A percentile compares a stretch with the other conserved stretches of the same genome.
phyloP scores from a whole-genome alignment of 2,329 filamentous ascomycete species.

The Esteya vermicola region DNA sequence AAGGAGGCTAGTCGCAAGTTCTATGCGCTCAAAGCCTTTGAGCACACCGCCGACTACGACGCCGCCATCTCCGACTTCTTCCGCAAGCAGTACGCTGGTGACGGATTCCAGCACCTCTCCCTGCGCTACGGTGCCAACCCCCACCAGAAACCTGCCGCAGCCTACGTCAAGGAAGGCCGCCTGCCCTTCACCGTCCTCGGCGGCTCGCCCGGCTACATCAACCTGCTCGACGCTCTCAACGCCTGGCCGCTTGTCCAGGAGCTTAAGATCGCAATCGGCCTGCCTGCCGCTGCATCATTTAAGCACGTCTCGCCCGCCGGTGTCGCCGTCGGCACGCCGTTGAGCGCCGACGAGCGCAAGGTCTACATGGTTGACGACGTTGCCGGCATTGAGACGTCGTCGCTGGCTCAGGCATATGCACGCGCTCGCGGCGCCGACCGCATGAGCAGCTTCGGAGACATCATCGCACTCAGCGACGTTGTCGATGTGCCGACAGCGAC shows the following conservation, averaged over 20 bases:
- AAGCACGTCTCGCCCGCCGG: constrained; percentile 98
- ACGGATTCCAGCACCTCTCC: constrained; percentile 67
- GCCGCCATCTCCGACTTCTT: constrained; percentile 92
- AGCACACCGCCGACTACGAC: constrained; percentile 96
- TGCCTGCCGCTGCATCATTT: constrained; percentile 90
- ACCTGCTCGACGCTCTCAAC: constrained; percentile 90
- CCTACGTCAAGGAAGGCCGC: constrained; percentile 56
- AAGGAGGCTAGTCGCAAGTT: constrained; percentile 71
- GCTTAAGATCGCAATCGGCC: constrained; percentile 73
- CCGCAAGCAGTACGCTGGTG: constrained; percentile 85
- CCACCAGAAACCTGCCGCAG: constrained; percentile 91
- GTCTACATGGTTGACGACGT: constrained; percentile 99
- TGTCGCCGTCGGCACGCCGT: constrained; percentile 80
- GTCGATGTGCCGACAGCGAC: constrained; percentile 89
- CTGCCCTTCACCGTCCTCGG: constrained; percentile 91
- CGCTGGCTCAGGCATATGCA: constrained; percentile 86
- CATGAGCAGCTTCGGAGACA: constrained; percentile 96
- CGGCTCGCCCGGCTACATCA: constrained; percentile 91
- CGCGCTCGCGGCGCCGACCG: constrained; percentile 90
- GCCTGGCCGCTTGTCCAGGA: constrained; percentile 96
- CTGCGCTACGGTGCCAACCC: constrained; percentile 95
- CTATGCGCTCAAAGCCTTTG: constrained; percentile 94
- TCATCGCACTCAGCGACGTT: constrained; percentile 82
- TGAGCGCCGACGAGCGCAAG: constrained; percentile 79
- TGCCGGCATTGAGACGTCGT: constrained; percentile 70